Evolutionary conservation across 257 asterid genomes (phyloP), one percentile per base, ranked within the genome.

Genomic region (Ilex asprella): DNA sequence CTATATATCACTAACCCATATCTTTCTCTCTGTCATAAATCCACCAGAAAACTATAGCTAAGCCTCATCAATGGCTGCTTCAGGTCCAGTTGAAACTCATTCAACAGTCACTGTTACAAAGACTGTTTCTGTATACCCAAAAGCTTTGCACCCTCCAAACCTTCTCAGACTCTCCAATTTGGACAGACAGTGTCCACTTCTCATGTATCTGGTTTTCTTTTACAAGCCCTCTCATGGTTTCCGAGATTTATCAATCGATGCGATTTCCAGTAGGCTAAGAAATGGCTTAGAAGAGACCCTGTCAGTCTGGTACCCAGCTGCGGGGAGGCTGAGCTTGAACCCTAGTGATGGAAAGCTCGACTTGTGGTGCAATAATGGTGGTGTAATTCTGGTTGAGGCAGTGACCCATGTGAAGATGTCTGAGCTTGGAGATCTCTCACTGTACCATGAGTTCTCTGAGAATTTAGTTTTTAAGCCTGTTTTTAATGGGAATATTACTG

Each of bases 391-490:
- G 21, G 70, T 72, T 31, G 62, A 72, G 61, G 77, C 73, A 29
- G 62, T 50, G 44, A 52, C 66, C 44, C 43, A 15, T 62, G 65
- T 29, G 41, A 57, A 62, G 60, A 72, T 72, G 32, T 67, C 59
- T 58, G 69, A 72, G 43, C 65, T 72, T 62, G 68, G 69, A 47
- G 73, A 62, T 62, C 62, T 67, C 31, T 67, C 65, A 39, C 2
- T 30, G 16, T 57, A 67, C 59, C 67, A 43, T 43, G 70, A 67
- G 1, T 67, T 58, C 62, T 62, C 56, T 31, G 73, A 72, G 70
- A 67, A 67, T 51, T 63, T 72, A 62, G 77, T 72, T 44, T 72
- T 62, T 43, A 72, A 72, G 59, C 77, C 77, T n/a, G 49, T 56
- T 67, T 3, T 58, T 15, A 55, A 30, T 31, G 65, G 55, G 12